These are phyloP conservation scores for Neocatenulostroma microsporum DNA, from an alignment of 2,329 filamentous ascomycete species.

Conservation along the genomic window DNA sequence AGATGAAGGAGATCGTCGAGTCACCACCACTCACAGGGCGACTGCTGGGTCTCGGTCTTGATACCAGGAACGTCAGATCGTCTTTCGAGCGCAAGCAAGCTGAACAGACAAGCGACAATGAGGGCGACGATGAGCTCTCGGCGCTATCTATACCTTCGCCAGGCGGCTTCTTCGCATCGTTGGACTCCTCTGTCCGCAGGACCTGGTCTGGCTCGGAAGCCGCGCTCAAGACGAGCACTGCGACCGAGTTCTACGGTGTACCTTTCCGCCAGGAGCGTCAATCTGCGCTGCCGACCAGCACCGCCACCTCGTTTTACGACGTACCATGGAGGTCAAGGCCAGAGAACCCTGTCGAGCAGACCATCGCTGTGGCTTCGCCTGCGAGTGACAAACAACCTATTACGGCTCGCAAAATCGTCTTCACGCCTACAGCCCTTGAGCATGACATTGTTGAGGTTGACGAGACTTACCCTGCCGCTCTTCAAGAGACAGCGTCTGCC, in stretches of 20 bases:
- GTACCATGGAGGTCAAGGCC: slow-evolving; percentile 56
- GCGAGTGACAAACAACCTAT: slow-evolving; percentile 43
- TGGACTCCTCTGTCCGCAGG: slow-evolving; percentile 61
- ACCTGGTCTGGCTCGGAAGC: slow-evolving; percentile 64
- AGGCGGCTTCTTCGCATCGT: slow-evolving; percentile 80
- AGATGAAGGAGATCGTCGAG: slow-evolving; percentile 56
- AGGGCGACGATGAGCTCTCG: slow-evolving; percentile 55
- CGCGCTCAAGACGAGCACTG: slow-evolving; percentile 79
- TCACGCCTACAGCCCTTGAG: slow-evolving; percentile 30
- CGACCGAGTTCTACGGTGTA: slow-evolving; percentile 80
- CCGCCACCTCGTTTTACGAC: slow-evolving; percentile 83
- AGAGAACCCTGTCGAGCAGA: slow-evolving; percentile 52
- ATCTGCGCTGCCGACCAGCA: slow-evolving; percentile 66
- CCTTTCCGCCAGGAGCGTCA: slow-evolving; percentile 55
- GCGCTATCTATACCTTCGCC: slow-evolving; percentile 80
- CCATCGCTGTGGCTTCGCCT: slow-evolving; percentile 51
- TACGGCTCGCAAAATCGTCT: slow-evolving; percentile 52
- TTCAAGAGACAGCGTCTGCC: slow-evolving; percentile 61
- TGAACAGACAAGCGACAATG: slow-evolving; percentile 33
- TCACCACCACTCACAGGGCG: slow-evolving; percentile 39
- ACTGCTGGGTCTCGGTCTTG: slow-evolving; percentile 21
- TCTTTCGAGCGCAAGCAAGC: neutral
- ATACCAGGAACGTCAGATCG: slow-evolving; percentile 22
- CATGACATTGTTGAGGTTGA: slow-evolving; percentile 47
- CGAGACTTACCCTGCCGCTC: slow-evolving; percentile 64